Percentiles rank a stretch among this genome's conserved stretches.
phyloP scores from a whole-genome alignment of 768 basidiomycete species.

The Lentinula sp. region DNA sequence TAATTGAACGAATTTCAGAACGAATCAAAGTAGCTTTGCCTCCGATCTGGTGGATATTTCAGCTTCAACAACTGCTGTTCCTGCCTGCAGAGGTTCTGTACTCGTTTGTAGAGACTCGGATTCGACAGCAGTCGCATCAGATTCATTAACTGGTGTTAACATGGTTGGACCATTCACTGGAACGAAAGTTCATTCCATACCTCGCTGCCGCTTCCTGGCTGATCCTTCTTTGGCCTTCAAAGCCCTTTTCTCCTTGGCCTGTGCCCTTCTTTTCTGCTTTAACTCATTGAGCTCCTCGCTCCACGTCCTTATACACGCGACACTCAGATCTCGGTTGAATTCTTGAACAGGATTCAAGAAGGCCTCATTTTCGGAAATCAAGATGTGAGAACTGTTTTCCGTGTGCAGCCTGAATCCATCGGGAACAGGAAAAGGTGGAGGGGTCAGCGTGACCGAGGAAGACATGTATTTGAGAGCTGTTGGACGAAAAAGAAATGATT shows the following conservation, averaged over 20 bases:
- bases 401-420: slow-evolving; percentile 75
- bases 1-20: neutral
- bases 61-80: neutral
- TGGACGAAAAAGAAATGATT: neutral
- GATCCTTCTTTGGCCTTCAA: slow-evolving; percentile 30
- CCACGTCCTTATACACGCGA: slow-evolving; percentile 89
- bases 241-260: slow-evolving; percentile 42
- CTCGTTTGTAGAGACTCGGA: neutral
- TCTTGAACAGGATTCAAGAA: slow-evolving; percentile 98
- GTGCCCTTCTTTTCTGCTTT: slow-evolving; percentile 59
- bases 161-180: neutral
- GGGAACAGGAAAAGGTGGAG: slow-evolving; percentile 39
- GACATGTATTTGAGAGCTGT: neutral
- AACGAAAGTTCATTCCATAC: slow-evolving; percentile 23
- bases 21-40: neutral
- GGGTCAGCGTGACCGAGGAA: neutral
- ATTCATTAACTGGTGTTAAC: neutral
- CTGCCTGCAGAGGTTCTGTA: neutral
- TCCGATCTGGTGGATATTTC: neutral
- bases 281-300: slow-evolving; percentile 61
- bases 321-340: slow-evolving; percentile 92
- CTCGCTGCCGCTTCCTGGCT: slow-evolving; percentile 34
- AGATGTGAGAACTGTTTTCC: slow-evolving; percentile 76
- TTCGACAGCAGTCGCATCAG: neutral
- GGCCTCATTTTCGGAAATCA: slow-evolving; percentile 76